Evolutionary conservation across 1,284 basidiomycete species (phyloP).

Genomic region (Pascua guehoae): DNA sequence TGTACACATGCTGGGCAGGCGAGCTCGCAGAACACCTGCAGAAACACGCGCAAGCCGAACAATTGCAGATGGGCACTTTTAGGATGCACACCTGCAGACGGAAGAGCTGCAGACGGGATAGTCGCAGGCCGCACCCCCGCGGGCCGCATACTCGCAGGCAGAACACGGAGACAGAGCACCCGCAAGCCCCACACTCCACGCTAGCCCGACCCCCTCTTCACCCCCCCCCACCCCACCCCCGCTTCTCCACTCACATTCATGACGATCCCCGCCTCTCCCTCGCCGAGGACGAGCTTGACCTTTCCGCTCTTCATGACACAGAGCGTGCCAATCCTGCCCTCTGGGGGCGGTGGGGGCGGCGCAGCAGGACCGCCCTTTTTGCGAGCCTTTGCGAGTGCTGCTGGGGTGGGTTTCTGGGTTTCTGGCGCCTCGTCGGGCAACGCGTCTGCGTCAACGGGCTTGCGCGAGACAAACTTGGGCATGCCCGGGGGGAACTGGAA

Average conservation of each 20-base stretch:
- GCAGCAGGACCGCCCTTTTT: conserved; percentile 33
- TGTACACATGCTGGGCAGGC: too few species aligned
- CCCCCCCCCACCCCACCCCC: background rate
- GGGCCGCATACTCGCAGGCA: too few species aligned
- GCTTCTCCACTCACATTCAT: conserved; percentile 62
- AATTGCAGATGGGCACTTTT: too few species aligned
- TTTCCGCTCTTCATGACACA: conserved; percentile 77
- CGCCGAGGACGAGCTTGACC: conserved; percentile 78
- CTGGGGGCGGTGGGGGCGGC: conserved; percentile 49
- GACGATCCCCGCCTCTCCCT: conserved; percentile 75
- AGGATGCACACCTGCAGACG: too few species aligned
- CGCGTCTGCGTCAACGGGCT: conserved; percentile 17
- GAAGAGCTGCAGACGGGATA: too few species aligned
- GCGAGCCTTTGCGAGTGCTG: conserved; percentile 18
- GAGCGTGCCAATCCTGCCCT: conserved; percentile 75
- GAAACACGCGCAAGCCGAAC: too few species aligned
- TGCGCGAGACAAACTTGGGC: conserved; percentile 60
- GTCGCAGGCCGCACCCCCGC: too few species aligned
- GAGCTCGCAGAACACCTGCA: too few species aligned
- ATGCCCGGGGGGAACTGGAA: conserved; percentile 92
- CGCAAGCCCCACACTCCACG: too few species aligned
- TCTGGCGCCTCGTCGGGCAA: conserved; percentile 6
- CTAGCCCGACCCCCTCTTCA: too few species aligned
- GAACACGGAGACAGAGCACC: too few species aligned
- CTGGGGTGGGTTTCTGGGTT: conserved; percentile 31